Evolutionary conservation across 163 green algal genomes (phyloP).

Genomic region (Picocystis sp.): DNA sequence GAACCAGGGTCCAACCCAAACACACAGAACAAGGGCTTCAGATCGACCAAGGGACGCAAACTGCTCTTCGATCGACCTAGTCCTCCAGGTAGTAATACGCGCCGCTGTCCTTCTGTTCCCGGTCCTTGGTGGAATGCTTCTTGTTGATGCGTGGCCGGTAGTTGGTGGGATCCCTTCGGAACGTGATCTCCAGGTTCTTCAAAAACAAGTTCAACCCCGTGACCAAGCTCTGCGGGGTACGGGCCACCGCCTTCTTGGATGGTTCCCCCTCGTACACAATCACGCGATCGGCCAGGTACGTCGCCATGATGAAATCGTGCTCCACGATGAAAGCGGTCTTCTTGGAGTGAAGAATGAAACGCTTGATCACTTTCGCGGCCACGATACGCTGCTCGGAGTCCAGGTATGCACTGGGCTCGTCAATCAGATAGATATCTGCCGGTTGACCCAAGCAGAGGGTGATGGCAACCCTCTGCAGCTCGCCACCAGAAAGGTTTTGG

Average conservation of each 20-base stretch:
- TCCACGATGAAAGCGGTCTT: slow-evolving; percentile 99
- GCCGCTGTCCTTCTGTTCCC: slow-evolving; percentile 77
- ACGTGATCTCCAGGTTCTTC: slow-evolving; percentile 93
- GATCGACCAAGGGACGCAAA: too few relatives aligned
- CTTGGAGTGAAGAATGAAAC: slow-evolving; percentile 97
- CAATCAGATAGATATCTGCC: slow-evolving; percentile 96
- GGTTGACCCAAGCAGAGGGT: slow-evolving; percentile 80
- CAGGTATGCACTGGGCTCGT: slow-evolving; percentile 92
- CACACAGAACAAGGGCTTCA: too few relatives aligned
- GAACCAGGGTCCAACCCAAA: too few relatives aligned
- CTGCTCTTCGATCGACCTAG: neutral
- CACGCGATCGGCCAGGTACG: slow-evolving; percentile 92
- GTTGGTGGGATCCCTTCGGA: slow-evolving; percentile 91
- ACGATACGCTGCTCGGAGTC: slow-evolving; percentile 97
- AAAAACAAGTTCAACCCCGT: slow-evolving; percentile 94
- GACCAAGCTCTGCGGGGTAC: slow-evolving; percentile 58
- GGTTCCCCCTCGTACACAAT: slow-evolving; percentile 91
- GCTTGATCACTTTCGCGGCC: slow-evolving; percentile 96
- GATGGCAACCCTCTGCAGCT: slow-evolving; percentile 80
- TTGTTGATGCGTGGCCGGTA: slow-evolving; percentile 93
- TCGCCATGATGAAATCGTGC: slow-evolving; percentile 99
- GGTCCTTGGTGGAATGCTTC: slow-evolving; percentile 63
- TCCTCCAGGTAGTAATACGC: slow-evolving; percentile 67
- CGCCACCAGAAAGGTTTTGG: slow-evolving; percentile 71
- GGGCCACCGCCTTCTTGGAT: slow-evolving; percentile 54